Conservation (phyloP, 768 basidiomycete species). For the Tubosaeta sp. region DNA sequence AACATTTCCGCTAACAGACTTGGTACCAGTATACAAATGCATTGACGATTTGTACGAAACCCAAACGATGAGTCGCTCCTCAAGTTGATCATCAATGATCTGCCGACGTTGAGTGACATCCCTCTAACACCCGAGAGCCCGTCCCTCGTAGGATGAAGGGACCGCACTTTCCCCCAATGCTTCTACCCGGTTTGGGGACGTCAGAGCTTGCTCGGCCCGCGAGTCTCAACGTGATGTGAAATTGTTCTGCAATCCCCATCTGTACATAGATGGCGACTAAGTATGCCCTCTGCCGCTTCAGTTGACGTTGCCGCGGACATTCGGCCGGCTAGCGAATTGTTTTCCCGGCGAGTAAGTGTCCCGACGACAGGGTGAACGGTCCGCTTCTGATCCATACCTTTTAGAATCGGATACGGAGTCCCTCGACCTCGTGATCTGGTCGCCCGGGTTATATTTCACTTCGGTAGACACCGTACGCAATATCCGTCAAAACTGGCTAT, state of each 20-base stretch:
- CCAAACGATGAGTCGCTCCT: slow-evolving; percentile 6
- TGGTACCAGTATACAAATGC: slow-evolving; percentile 6
- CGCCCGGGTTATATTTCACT: slow-evolving; percentile 77
- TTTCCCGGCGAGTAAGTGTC: neutral
- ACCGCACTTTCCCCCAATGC: neutral
- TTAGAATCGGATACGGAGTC: neutral
- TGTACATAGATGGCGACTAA: slow-evolving; percentile 39
- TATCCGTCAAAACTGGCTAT: slow-evolving; percentile 69
- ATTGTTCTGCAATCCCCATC: slow-evolving; percentile 30
- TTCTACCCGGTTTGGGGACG: neutral
- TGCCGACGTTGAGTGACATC: neutral
- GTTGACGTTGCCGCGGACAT: slow-evolving; percentile 16
- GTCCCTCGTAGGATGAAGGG: slow-evolving; percentile 8
- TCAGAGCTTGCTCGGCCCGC: neutral
- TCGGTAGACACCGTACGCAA: slow-evolving; percentile 60
- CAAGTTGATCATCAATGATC: slow-evolving; percentile 4
- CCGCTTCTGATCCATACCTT: neutral
- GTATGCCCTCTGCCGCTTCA: slow-evolving; percentile 30
- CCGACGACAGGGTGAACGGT: slow-evolving; percentile 4
- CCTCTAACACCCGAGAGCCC: slow-evolving; percentile 33
- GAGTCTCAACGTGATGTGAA: neutral
- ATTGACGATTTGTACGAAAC: neutral
- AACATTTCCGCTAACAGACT: slow-evolving; percentile 18
- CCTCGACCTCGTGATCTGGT: slow-evolving; percentile 39
- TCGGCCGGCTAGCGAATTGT: slow-evolving; percentile 13